Evolutionary conservation across 2,329 filamentous ascomycete species (phyloP).

Genomic region (Aspergillus texensis): DNA sequence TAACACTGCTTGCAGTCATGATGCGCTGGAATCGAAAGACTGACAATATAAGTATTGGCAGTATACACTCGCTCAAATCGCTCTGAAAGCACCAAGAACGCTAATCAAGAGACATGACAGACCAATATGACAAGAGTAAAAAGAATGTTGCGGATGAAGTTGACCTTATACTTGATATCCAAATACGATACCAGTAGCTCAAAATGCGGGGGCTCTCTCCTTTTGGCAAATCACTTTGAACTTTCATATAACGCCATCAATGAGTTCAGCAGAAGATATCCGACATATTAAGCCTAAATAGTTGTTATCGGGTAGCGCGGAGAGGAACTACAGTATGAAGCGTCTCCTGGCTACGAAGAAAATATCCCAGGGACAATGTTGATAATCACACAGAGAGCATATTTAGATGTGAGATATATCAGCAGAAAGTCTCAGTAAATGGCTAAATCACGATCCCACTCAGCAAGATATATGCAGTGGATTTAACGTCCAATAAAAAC

Average conservation of each 20-base stretch:
- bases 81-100: neutral
- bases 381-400: neutral
- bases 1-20: conserved; percentile 15
- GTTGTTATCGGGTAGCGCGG: neutral
- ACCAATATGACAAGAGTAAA: neutral
- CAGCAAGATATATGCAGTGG: neutral
- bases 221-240: neutral
- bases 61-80: neutral
- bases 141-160: neutral
- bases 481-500: neutral
- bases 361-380: neutral
- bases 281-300: neutral
- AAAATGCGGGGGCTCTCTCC: neutral
- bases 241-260: neutral
- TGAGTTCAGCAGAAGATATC: neutral
- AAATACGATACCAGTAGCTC: neutral
- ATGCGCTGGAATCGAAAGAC: neutral
- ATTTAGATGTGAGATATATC: neutral
- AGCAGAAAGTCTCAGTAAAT: neutral
- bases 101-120: neutral
- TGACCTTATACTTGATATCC: neutral
- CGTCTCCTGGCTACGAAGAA: neutral
- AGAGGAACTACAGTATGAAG: neutral
- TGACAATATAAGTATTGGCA: neutral
- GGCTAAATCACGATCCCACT: neutral